A percentile compares a stretch with the other conserved stretches of the same genome.
Conservation (phyloP, 371 early-diverging fungal species). For the Apophysomyces elegans region DNA sequence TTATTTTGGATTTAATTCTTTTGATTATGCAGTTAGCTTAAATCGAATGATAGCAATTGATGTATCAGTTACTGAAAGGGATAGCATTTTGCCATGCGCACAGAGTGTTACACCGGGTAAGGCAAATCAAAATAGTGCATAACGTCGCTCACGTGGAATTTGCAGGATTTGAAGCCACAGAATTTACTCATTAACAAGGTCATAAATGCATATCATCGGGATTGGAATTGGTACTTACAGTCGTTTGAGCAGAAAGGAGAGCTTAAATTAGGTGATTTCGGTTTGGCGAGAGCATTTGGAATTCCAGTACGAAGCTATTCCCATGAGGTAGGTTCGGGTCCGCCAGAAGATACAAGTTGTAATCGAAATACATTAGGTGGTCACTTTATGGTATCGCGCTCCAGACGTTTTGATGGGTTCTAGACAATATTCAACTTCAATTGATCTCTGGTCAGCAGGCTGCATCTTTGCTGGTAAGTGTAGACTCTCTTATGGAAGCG, state of each 20-base stretch:
- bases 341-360: slow-evolving; percentile 14
- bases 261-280: slow-evolving; percentile 97
- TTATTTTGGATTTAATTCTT: background rate
- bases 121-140: background rate
- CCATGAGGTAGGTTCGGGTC: slow-evolving; percentile 80
- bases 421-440: slow-evolving; percentile 95
- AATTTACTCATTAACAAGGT: slow-evolving; percentile 79
- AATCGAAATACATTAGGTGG: slow-evolving; percentile 59
- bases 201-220: no score
- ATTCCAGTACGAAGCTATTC: slow-evolving; percentile 97
- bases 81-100: slow-evolving; percentile 82
- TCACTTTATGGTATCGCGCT: slow-evolving; percentile 95
- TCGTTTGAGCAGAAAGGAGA: slow-evolving; percentile 67
- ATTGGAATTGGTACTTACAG: background rate
- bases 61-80: slow-evolving; percentile 86
- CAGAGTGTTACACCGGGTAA: slow-evolving; percentile 80
- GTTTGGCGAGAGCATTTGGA: slow-evolving; percentile 96
- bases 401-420: slow-evolving; percentile 99
- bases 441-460: slow-evolving; percentile 99
- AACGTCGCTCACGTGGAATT: background rate
- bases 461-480: slow-evolving; percentile 91
- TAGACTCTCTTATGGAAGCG: background rate
- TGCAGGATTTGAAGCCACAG: slow-evolving; percentile 87
- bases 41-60: slow-evolving; percentile 58
- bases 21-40: background rate